Evolutionary conservation across 2,329 filamentous ascomycete species (phyloP).

Genomic region (Monosporascus sp.): DNA sequence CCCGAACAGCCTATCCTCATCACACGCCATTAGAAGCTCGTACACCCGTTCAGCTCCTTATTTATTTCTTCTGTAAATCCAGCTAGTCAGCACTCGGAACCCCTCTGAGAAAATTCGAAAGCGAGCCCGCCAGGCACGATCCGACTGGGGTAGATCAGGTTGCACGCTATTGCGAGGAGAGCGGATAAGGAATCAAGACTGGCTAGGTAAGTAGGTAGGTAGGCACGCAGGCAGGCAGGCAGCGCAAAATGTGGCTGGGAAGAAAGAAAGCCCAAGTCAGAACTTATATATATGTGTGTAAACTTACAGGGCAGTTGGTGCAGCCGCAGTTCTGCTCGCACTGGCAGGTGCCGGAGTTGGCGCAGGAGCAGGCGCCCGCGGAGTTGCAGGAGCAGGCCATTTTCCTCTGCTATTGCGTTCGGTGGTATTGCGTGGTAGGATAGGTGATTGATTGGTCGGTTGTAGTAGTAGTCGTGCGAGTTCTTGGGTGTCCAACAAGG

Average conservation of each 20-base stretch:
- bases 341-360: constrained; percentile 18
- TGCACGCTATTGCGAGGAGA: too few species aligned
- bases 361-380: constrained; percentile 18
- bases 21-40: too few species aligned
- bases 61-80: too few species aligned
- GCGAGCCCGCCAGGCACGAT: too few species aligned
- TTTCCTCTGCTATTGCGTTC: neutral
- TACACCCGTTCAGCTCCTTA: too few species aligned
- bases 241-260: neutral
- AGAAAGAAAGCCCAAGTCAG: neutral
- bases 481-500: neutral
- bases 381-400: constrained; percentile 25
- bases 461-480: neutral
- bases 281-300: neutral
- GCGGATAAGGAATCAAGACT: too few species aligned
- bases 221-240: too few species aligned
- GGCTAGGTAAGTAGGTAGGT: too few species aligned
- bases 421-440: neutral
- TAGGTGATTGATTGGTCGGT: neutral
- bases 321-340: constrained; percentile 24
- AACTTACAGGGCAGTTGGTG: constrained; percentile 22
- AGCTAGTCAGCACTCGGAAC: too few species aligned
- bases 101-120: too few species aligned
- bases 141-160: too few species aligned
- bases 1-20: too few species aligned